phyloP scores from a whole-genome alignment of 441 rosid species.

The Croton laevigatus region DNA sequence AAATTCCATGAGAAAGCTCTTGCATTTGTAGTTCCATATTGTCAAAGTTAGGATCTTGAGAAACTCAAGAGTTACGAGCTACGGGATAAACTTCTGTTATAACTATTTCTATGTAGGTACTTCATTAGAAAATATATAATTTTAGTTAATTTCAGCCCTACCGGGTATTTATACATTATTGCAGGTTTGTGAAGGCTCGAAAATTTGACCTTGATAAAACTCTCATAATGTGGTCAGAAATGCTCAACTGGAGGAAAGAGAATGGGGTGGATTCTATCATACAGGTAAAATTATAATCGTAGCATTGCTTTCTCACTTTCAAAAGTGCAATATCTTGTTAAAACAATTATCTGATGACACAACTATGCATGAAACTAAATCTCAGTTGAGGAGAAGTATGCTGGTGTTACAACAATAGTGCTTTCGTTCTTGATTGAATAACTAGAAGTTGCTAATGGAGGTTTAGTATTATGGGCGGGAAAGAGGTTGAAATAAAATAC shows the following conservation, averaged over 20 bases:
- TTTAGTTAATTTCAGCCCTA: neutral
- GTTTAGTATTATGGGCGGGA: neutral
- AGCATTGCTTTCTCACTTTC: neutral
- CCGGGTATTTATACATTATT: slow-evolving; percentile 13
- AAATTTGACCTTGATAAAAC: slow-evolving; percentile 79
- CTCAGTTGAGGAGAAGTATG: slow-evolving; percentile 5
- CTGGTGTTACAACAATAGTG: neutral
- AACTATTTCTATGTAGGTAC: neutral
- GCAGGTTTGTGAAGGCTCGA: slow-evolving; percentile 88
- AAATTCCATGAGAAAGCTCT: neutral
- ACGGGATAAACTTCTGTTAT: neutral
- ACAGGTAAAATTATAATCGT: slow-evolving; percentile 48
- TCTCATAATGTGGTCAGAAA: slow-evolving; percentile 84
- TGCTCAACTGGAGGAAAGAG: slow-evolving; percentile 92
- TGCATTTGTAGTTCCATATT: neutral
- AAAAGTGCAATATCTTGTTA: slow-evolving; percentile 2
- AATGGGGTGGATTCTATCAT: slow-evolving; percentile 66
- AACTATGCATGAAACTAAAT: slow-evolving; percentile 12
- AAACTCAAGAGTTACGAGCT: neutral
- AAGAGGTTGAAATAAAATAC: too few species aligned
- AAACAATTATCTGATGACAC: slow-evolving; percentile 7
- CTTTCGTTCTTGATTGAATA: slow-evolving; percentile 1
- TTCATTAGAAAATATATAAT: neutral
- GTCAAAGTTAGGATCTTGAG: neutral
- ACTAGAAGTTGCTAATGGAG: slow-evolving; percentile 14